Conservation (phyloP, 768 basidiomycete species). For the Trametes cinnabarina region DNA sequence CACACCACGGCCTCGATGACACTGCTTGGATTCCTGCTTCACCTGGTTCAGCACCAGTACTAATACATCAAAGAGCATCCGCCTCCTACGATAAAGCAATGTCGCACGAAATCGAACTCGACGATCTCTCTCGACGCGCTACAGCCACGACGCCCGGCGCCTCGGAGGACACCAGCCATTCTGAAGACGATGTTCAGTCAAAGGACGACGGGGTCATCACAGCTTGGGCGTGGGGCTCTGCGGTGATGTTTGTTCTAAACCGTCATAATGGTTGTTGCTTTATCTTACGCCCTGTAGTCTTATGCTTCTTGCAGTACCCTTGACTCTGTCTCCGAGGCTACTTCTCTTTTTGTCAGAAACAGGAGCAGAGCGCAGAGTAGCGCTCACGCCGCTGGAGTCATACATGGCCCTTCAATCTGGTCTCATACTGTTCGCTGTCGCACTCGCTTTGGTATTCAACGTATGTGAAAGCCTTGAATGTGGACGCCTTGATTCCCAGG, state of each 20-base stretch:
- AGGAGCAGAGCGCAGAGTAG: slow-evolving; percentile 37
- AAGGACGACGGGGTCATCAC: slow-evolving; percentile 30
- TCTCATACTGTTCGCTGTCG: slow-evolving; percentile 54
- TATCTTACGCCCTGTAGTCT: slow-evolving; percentile 16
- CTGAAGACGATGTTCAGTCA: background rate
- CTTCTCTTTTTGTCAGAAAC: slow-evolving; percentile 65
- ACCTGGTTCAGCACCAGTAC: too few relatives aligned
- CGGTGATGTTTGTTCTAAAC: slow-evolving; percentile 19
- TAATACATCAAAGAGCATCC: too few relatives aligned
- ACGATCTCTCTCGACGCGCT: slow-evolving; percentile 31
- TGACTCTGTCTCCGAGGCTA: slow-evolving; percentile 56
- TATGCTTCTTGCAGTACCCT: slow-evolving; percentile 22
- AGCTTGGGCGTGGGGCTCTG: slow-evolving; percentile 41
- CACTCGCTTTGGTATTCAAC: slow-evolving; percentile 56
- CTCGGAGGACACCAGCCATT: slow-evolving; percentile 5
- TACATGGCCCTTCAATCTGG: slow-evolving; percentile 70
- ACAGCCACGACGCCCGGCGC: background rate
- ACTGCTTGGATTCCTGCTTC: too few relatives aligned
- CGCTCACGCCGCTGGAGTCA: slow-evolving; percentile 63
- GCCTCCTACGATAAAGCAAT: slow-evolving; percentile 17
- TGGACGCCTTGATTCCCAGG: too few relatives aligned
- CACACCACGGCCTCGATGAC: too few relatives aligned
- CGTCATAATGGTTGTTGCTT: background rate
- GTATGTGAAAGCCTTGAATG: slow-evolving; percentile 34
- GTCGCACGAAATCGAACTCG: slow-evolving; percentile 39